These are phyloP conservation scores for Mucor mucedo DNA, from an alignment of 371 early-diverging fungal genomes.

Conservation along the genomic window DNA sequence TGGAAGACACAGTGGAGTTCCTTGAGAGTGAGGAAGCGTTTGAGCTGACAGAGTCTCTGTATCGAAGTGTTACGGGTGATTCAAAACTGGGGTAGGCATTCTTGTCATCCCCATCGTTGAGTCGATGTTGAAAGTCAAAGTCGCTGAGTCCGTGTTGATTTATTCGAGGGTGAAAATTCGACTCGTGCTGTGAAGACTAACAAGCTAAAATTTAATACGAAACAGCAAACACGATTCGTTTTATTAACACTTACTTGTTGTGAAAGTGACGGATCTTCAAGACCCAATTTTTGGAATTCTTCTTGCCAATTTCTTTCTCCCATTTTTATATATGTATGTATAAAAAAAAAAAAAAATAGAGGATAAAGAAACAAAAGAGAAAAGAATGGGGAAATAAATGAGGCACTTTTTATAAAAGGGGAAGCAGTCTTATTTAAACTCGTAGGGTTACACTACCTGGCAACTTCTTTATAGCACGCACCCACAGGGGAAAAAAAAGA, in stretches of 20 bases:
- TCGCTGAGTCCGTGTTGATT: neutral
- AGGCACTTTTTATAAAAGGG: neutral
- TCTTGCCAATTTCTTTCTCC: constrained; percentile 9
- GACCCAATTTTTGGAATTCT: constrained; percentile 5
- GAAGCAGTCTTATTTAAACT: neutral
- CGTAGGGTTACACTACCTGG: constrained; percentile 9
- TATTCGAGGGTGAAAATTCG: too few species aligned
- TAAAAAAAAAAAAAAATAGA: neutral
- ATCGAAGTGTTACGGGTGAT: constrained; percentile 18
- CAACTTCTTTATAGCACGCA: neutral
- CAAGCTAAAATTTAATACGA: neutral
- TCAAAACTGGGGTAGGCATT: constrained; percentile 1
- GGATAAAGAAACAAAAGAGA: neutral
- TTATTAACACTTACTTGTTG: constrained; percentile 5
- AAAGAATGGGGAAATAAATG: too few species aligned
- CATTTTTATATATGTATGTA: neutral
- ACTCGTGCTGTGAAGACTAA: neutral
- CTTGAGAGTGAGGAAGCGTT: constrained; percentile 19
- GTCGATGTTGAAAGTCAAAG: constrained; percentile 6
- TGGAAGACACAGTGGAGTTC: constrained; percentile 20
- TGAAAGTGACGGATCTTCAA: constrained; percentile 11
- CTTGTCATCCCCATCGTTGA: neutral
- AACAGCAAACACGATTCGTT: too few species aligned
- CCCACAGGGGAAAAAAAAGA: too few species aligned
- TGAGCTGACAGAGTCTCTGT: constrained; percentile 21